Evolutionary conservation across 345 rosid genomes (phyloP).

Genomic region (Psidium guajava): DNA sequence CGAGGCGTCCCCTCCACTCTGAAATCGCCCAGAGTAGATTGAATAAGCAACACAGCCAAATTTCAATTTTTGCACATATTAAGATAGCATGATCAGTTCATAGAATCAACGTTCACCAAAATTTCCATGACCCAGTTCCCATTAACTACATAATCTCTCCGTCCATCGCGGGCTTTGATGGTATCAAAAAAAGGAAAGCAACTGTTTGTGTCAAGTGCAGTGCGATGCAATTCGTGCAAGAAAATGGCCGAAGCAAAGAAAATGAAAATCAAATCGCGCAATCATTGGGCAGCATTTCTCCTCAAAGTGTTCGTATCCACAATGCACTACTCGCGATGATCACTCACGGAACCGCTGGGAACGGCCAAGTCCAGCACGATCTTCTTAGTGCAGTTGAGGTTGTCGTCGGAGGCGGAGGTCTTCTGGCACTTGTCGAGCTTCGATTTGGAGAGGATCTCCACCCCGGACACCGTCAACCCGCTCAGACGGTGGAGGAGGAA

Average conservation of each 20-base stretch:
- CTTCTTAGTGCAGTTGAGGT: constrained; percentile 44
- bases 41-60: neutral
- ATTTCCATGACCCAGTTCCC: neutral
- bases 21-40: neutral
- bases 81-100: neutral
- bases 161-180: too few species aligned
- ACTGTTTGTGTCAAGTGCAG: neutral
- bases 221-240: neutral
- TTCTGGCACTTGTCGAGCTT: constrained; percentile 52
- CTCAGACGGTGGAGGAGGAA: neutral
- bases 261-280: neutral
- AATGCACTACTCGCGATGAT: neutral
- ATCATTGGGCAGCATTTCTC: neutral
- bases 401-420: constrained; percentile 11
- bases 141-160: neutral
- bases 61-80: neutral
- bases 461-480: neutral
- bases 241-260: neutral
- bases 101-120: neutral
- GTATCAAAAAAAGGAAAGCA: neutral
- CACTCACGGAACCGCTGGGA: constrained; percentile 53
- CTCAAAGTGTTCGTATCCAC: neutral
- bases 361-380: constrained; percentile 55
- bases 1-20: constrained; percentile 92
- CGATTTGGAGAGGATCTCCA: constrained; percentile 64